These are phyloP conservation scores for Apophysomyces trapeziformis DNA, from an alignment of 371 early-diverging fungal genomes.

Conservation along the genomic window DNA sequence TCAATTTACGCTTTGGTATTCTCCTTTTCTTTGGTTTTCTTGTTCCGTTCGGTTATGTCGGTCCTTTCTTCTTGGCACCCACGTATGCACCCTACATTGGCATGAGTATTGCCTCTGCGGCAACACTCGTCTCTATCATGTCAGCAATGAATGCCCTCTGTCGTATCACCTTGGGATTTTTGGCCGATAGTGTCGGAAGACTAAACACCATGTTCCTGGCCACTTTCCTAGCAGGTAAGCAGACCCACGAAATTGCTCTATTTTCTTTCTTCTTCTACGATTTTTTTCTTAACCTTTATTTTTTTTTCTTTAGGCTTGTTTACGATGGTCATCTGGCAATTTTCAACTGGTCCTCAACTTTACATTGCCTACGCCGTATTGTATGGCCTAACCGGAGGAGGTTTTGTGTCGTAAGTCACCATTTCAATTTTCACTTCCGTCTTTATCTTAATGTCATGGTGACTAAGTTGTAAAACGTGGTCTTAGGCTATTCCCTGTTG, in stretches of 20 bases:
- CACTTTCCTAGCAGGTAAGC: slow-evolving; percentile 45
- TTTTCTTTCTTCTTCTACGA: too few species aligned
- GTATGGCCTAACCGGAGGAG: slow-evolving; percentile 63
- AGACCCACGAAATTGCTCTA: not conserved
- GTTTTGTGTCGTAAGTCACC: slow-evolving; percentile 37
- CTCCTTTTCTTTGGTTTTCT: slow-evolving; percentile 9
- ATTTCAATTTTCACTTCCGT: not conserved
- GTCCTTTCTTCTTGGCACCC: slow-evolving; percentile 23
- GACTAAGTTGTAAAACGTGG: not conserved
- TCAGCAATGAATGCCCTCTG: slow-evolving; percentile 25
- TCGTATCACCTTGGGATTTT: slow-evolving; percentile 19
- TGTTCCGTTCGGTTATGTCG: not conserved
- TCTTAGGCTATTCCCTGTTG: slow-evolving; percentile 41
- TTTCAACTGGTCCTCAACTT: slow-evolving; percentile 48
- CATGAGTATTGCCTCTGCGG: slow-evolving; percentile 6
- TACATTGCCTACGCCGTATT: slow-evolving; percentile 36
- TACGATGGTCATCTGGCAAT: slow-evolving; percentile 68
- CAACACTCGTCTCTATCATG: slow-evolving; percentile 25
- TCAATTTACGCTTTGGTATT: slow-evolving; percentile 3
- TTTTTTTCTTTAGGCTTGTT: slow-evolving; percentile 32
- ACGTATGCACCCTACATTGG: slow-evolving; percentile 19
- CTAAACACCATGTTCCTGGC: slow-evolving; percentile 34
- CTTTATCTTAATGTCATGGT: not conserved
- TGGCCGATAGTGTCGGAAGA: slow-evolving; percentile 21
- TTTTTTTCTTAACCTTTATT: too few species aligned